Base-by-base conservation (phyloP, 2,329 filamentous ascomycete species). In the Colletotrichum somersetense region DNA sequence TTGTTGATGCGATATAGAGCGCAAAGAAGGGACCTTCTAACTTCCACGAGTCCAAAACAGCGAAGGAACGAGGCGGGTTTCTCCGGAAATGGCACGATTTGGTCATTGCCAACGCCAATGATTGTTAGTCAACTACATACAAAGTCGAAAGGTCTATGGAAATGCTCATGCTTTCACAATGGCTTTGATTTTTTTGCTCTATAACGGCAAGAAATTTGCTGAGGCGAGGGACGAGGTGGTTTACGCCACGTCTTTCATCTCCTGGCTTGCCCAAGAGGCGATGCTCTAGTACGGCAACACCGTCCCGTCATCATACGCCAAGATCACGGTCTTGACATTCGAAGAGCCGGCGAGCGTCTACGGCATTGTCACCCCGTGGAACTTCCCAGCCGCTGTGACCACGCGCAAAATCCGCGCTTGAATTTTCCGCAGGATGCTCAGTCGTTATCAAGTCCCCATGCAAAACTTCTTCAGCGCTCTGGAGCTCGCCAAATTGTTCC, bases 371-470 rank as follows among this genome's bases (percentile, higher is more conserved):
- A 91, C 90, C 16, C 91, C 91, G 35, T 87, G 88, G 89, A 91
- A 92, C 80, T 92, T 91, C 75, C 85, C 86, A 16, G 80, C 82
- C 23, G 85, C 84, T 20, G 88, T 88, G 86, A 82, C 86, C 65
- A 82, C 82, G 5, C 76, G 83, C 38, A 85, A 85, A 68, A 77
- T 82, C 20, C 20, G 83, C 78, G 0, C 79, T 89, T 0, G 88
- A 88, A 1, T 83, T 93, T 38, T 92, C 91, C 16, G 91, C 91
- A 26, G 91, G 91, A 57, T 93, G 91, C 80, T 91, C 91, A 1
- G 88, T 93, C 14, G 91, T 93, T 5, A 87, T 88, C 63, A 93
- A 93, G 81, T 89, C 91, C n/a, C 90, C 91, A 0, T 86, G 87
- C 23, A 91, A 93, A 81, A 93, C 92, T 0, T 91, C 0, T 90